Evolutionary conservation across 2,329 filamentous ascomycete species (phyloP).

Genomic region (Fulvia fulva): DNA sequence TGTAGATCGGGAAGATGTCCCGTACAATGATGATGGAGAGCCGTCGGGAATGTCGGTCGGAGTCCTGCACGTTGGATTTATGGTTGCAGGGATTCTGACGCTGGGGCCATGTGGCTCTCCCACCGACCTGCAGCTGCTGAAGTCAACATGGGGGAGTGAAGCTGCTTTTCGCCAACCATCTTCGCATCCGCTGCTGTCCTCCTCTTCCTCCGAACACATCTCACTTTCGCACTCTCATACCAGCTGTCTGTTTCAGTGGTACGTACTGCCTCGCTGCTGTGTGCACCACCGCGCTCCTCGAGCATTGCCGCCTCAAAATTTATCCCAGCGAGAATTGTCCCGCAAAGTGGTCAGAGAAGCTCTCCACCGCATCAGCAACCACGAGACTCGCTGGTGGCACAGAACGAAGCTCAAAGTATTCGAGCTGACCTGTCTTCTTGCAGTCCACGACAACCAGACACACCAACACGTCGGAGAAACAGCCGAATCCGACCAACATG

Average conservation of each 20-base stretch:
- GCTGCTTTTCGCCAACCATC: too few relatives aligned
- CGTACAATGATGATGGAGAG: neutral
- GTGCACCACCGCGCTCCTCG: neutral
- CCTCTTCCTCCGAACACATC: neutral
- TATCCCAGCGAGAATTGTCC: neutral
- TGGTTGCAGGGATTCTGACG: too few relatives aligned
- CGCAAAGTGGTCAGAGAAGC: neutral
- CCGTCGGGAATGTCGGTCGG: neutral
- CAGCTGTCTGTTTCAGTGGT: neutral
- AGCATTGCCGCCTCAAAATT: neutral
- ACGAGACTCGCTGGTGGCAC: neutral
- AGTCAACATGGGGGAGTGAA: neutral
- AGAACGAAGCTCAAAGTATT: neutral
- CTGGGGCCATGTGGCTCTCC: neutral
- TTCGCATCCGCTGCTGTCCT: neutral
- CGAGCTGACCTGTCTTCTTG: neutral
- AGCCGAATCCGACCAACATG: conserved; percentile 37
- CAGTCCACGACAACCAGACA: neutral
- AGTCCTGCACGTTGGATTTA: neutral
- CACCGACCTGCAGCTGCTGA: neutral
- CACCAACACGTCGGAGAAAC: conserved; percentile 1
- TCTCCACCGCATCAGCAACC: neutral
- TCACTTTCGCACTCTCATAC: neutral
- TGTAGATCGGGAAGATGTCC: too few relatives aligned
- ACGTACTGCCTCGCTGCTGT: neutral